Conservation (phyloP, 1,284 basidiomycete genomes). For the Ustilago loliicola region DNA sequence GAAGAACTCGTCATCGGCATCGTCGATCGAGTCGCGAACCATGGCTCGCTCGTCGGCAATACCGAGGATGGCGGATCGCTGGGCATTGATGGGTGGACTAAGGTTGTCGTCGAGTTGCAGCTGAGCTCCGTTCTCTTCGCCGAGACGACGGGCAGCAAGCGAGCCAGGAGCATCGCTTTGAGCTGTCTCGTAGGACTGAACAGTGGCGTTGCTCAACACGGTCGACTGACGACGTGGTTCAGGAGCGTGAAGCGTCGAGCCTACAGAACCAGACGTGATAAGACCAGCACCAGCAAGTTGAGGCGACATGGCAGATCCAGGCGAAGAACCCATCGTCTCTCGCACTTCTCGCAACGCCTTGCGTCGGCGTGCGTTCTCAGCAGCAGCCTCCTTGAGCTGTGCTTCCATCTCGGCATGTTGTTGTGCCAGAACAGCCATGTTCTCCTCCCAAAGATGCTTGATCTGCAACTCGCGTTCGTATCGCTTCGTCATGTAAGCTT, state of each 20-base stretch:
- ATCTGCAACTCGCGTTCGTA: conserved; percentile 83
- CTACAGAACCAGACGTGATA: conserved; percentile 20
- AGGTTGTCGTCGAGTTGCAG: conserved; percentile 42
- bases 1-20: conserved; percentile 97
- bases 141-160: conserved; percentile 45
- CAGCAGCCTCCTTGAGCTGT: conserved; percentile 74
- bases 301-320: conserved; percentile 53
- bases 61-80: conserved; percentile 27
- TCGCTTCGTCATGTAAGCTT: conserved; percentile 76
- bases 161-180: conserved; percentile 20
- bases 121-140: conserved; percentile 34
- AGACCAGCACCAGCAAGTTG: conserved; percentile 15
- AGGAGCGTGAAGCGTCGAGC: conserved; percentile 10
- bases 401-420: conserved; percentile 88
- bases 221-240: conserved; percentile 34
- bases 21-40: conserved; percentile 73
- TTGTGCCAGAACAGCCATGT: conserved; percentile 84
- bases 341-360: conserved; percentile 68
- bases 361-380: conserved; percentile 72
- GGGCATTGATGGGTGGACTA: conserved; percentile 35
- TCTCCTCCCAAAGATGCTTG: conserved; percentile 87
- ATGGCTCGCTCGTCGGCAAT: conserved; percentile 35
- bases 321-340: conserved; percentile 69
- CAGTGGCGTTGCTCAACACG: conserved; percentile 19
- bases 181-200: conserved; percentile 23